These are phyloP conservation scores for Aphanomyces stellatus DNA, from an alignment of 352 stramenopile genomes.

Conservation along the genomic window DNA sequence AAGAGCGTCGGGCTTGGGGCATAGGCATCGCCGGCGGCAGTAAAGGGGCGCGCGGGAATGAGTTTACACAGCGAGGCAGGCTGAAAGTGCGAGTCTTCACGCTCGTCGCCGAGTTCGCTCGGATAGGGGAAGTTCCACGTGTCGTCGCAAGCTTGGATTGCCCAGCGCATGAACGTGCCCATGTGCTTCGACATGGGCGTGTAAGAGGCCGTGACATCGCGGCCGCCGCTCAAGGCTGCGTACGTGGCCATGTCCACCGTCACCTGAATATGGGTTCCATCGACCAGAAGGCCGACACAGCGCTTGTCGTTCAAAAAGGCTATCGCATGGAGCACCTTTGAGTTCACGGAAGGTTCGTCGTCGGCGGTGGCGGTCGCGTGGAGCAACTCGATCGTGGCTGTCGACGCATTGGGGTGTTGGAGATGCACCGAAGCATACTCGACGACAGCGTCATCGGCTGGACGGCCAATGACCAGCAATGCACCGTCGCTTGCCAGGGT, in stretches of 20 bases:
- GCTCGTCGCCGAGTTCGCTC: conserved; percentile 36
- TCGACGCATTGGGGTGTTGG: too few relatives aligned
- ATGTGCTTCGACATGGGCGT: conserved; percentile 10
- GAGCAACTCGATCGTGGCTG: too few relatives aligned
- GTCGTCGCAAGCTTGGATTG: background rate
- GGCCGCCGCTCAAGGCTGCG: background rate
- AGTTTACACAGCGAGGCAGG: conserved; percentile 25
- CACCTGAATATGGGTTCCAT: background rate
- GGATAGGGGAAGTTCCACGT: conserved; percentile 41
- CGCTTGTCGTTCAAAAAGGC: background rate
- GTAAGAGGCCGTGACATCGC: background rate
- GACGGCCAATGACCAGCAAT: too few relatives aligned
- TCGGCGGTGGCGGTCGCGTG: too few relatives aligned
- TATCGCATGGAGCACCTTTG: background rate
- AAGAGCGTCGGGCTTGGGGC: conserved; percentile 30
- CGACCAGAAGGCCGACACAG: background rate
- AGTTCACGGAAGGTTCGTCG: too few relatives aligned
- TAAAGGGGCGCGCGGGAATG: conserved; percentile 23
- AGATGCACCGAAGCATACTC: too few relatives aligned
- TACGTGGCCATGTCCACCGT: background rate
- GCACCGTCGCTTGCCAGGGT: too few relatives aligned
- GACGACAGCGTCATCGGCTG: too few relatives aligned
- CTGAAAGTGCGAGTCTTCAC: conserved; percentile 17
- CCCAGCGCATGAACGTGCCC: conserved; percentile 7
- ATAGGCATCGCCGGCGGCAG: background rate